Conservation (phyloP, 495 filamentous ascomycete species). For the Penicillium canescens region DNA sequence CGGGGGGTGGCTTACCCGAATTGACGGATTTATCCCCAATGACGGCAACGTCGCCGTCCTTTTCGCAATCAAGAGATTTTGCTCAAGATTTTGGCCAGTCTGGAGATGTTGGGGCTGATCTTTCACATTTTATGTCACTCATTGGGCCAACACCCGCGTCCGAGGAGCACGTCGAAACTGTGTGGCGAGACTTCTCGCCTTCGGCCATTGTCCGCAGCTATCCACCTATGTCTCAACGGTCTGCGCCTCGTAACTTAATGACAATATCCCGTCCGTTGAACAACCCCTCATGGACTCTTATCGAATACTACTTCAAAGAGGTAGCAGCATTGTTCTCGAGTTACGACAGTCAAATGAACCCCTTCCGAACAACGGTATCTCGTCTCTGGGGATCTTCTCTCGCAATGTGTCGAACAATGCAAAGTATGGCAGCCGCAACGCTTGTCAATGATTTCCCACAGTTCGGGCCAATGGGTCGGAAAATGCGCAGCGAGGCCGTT, state of each 20-base stretch:
- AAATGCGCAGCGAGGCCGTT: conserved; percentile 53
- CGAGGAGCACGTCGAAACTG: conserved; percentile 19
- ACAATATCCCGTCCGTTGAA: conserved; percentile 42
- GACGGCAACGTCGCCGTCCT: conserved; percentile 14
- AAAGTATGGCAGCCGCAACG: conserved; percentile 62
- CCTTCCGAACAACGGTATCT: conserved; percentile 56
- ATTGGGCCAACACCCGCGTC: conserved; percentile 20
- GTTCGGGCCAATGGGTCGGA: conserved; percentile 49
- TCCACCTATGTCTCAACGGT: conserved; percentile 24
- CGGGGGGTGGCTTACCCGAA: conserved; percentile 34
- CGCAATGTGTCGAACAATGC: conserved; percentile 59
- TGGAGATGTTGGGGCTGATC: conserved; percentile 21
- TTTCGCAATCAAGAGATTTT: conserved; percentile 18
- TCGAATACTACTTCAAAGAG: conserved; percentile 63
- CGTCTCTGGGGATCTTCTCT: conserved; percentile 56
- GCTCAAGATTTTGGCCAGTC: conserved; percentile 29
- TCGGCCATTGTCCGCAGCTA: conserved; percentile 42
- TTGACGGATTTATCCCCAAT: conserved; percentile 32
- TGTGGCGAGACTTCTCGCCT: conserved; percentile 37
- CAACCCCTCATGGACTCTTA: conserved; percentile 53
- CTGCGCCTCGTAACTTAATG: conserved; percentile 26
- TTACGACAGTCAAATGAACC: conserved; percentile 60
- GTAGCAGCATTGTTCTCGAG: conserved; percentile 58
- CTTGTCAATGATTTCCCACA: conserved; percentile 57
- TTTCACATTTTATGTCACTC: conserved; percentile 35